Evolutionary conservation across 2,329 filamentous ascomycete species (phyloP), one percentile per base, ranked within the genome.

Genomic region (Penicillium sp.): DNA sequence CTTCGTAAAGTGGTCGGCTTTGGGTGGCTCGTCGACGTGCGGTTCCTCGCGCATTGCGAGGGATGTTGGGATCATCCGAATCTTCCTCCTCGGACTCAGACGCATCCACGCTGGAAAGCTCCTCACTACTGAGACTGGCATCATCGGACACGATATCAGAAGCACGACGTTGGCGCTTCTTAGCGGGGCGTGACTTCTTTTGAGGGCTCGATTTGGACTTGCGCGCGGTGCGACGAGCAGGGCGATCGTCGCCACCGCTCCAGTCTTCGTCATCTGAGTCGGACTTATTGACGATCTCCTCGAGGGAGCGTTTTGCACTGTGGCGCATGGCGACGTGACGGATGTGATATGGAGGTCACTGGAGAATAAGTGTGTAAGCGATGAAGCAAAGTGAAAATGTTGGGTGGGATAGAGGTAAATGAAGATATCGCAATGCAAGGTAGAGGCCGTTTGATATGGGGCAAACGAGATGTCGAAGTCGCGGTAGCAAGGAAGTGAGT

Each of bases 41-140:
- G 44, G 81, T 74, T 33, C 84, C 84, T 45, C 81, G 80, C 16
- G 81, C 79, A 61, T 84, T 85, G 52, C 78, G 74, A 62, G 82
- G 79, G 1, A 77, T 70, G 49, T 67, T 68, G 7, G 61, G 54
- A 29, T 74, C 72, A 2, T 75, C 72, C 44, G 44, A 47, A 21
- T 74, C 68, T 38, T 66, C 64, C 16, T 73, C 67, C 38, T 66
- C 64, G n/a, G n/a, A 26, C 13, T 81, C 78, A 3, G 70, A 75
- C 29, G 79, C 77, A 38, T 77, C 72, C 41, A 42, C 2, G 33
- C 72, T 72, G 6, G 71, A 70, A 8, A 75, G 56, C 15, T 77
- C 76, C 9, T 74, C 75, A 45, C 71, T 72, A 9, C 39, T 43
- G 23, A 67, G 15, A 23, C 64, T 60, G 23, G 76, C 65, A 16